Conservation (phyloP, 2,329 filamentous ascomycete genomes). For the Teratosphaeria gauchensis region DNA sequence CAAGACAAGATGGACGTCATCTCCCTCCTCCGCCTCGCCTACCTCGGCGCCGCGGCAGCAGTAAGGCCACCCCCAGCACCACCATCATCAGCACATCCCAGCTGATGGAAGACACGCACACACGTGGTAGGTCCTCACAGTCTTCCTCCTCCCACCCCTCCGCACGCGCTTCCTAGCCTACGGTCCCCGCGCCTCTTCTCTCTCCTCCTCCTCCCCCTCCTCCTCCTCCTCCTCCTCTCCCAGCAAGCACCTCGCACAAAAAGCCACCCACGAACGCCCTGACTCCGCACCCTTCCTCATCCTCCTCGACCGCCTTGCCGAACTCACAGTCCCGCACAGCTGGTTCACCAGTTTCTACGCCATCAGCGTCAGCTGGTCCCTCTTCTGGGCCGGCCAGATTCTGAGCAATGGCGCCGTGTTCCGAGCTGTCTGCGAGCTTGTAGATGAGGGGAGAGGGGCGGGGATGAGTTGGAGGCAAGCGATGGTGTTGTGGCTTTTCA, state of each 20-base stretch:
- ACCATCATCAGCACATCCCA: neutral
- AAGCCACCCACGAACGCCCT: conserved; percentile 6
- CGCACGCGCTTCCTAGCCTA: conserved; percentile 50
- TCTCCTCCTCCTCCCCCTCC: no score
- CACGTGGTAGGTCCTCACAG: conserved; percentile 37
- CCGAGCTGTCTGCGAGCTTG: conserved; percentile 30
- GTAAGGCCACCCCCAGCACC: conserved; percentile 3
- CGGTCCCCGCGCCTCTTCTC: conserved; percentile 40
- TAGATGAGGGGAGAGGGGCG: neutral
- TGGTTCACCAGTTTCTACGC: conserved; percentile 90
- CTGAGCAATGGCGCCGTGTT: conserved; percentile 46
- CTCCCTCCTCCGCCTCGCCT: conserved; percentile 6
- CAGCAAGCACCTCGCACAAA: neutral
- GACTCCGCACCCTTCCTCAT: conserved; percentile 6
- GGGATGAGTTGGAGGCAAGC: neutral
- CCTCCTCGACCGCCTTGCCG: conserved; percentile 38
- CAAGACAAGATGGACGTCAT: conserved; percentile 1
- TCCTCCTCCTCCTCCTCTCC: neutral
- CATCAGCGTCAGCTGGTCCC: conserved; percentile 56
- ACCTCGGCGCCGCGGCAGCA: conserved; percentile 5
- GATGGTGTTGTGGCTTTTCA: conserved; percentile 52
- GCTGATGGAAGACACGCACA: conserved; percentile 12
- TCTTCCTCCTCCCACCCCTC: conserved; percentile 43
- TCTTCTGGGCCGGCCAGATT: conserved; percentile 59
- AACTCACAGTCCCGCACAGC: conserved; percentile 64